Evolutionary conservation across 116 monocot species (phyloP).

Genomic region (Iris pallida): DNA sequence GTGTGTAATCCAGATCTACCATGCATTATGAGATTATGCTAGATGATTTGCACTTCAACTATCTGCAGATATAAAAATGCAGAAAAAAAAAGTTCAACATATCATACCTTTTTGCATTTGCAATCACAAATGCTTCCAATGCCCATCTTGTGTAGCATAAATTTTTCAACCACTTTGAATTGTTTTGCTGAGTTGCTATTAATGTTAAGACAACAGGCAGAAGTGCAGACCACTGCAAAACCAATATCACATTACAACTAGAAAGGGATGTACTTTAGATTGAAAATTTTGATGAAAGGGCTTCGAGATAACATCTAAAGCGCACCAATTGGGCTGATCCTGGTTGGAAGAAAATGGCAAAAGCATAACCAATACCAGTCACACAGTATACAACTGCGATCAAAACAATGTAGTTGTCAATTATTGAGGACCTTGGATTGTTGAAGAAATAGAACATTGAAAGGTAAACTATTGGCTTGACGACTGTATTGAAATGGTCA

Average conservation of each 20-base stretch:
- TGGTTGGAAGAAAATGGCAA: slow-evolving; percentile 63
- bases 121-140: slow-evolving; percentile 55
- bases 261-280: background rate
- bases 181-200: slow-evolving; percentile 32
- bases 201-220: slow-evolving; percentile 58
- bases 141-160: slow-evolving; percentile 79
- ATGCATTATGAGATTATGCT: no score
- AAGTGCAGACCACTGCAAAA: slow-evolving; percentile 61
- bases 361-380: slow-evolving; percentile 35
- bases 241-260: background rate
- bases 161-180: slow-evolving; percentile 20
- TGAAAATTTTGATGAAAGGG: background rate
- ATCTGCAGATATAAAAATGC: no score
- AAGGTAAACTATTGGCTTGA: slow-evolving; percentile 66
- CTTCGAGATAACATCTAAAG: background rate
- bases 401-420: slow-evolving; percentile 33
- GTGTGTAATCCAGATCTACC: no score
- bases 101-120: slow-evolving; percentile 45
- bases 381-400: slow-evolving; percentile 49
- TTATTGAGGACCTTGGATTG: slow-evolving; percentile 55
- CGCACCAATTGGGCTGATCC: slow-evolving; percentile 66
- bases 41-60: no score
- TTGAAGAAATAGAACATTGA: slow-evolving; percentile 82
- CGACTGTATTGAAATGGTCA: slow-evolving; percentile 65
- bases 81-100: no score